Evolutionary conservation across 1,139 yeast genomes (phyloP), one percentile per base, ranked within the genome.

Genomic region (Blastobotrys persicus): DNA sequence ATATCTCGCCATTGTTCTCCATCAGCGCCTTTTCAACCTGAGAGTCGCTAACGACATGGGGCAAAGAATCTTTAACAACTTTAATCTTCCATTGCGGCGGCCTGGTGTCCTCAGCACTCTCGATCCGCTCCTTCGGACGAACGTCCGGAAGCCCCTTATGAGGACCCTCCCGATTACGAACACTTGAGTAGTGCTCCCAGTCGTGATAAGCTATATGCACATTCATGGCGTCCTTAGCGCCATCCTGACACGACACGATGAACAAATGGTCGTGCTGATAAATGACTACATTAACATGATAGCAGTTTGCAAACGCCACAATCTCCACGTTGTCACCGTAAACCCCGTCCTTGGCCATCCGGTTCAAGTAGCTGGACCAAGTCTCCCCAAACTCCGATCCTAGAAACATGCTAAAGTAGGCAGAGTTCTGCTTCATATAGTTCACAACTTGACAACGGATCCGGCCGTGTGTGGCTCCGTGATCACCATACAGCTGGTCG

Each of bases 131-230:
- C 42, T 41, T 45, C 0, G 65, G 64, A 20, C 47, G 44, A 7
- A 67, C 67, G n/a, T 58, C 50, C 1, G 74, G 72, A 12, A 62
- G 56, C 2, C 75, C 75, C 9, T 55, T 51, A 46, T 66, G 68
- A 4, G 75, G 75, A 0, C 74, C 75, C 7, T 55, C 59, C 11
- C 60, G 52, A 43, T 68, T 67, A 17, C 75, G 60, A 4, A 71
- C 70, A 9, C 72, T 65, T 16, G 73, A 68, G 51, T 71, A 71
- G 56, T 71, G 75, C 51, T 71, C 75, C 74, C 74, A 72, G 2
- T 66, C 60, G 45, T 71, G 75, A 46, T 72, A 72, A 4, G 74
- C 75, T 37, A 72, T 59, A 47, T 72, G 75, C 5, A 67, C 54
- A 17, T 57, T 51, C n/a, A 44, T 42, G 4, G 55, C 50, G 19